Conservation (phyloP, 2,329 filamentous ascomycete species). For the Waltergamsia citrina region DNA sequence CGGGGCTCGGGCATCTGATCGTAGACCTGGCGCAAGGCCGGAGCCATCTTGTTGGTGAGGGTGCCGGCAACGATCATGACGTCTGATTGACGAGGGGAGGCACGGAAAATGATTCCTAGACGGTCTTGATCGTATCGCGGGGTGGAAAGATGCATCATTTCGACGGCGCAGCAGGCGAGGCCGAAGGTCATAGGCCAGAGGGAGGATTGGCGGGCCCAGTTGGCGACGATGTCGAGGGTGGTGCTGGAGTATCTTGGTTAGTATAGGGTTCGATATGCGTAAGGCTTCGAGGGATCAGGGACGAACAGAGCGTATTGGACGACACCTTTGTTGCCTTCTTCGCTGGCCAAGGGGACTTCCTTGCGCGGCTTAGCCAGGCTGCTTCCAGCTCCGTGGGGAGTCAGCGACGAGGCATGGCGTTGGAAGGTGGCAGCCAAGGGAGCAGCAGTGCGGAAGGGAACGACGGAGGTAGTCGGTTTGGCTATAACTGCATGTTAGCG, state of each 20-base stretch:
- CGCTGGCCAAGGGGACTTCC: slow-evolving; percentile 69
- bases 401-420: slow-evolving; percentile 49
- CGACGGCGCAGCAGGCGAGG: slow-evolving; percentile 79
- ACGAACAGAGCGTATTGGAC: slow-evolving; percentile 83
- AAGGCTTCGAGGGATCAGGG: background rate
- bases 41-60: slow-evolving; percentile 93
- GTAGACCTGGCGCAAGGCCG: slow-evolving; percentile 81
- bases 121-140: slow-evolving; percentile 86
- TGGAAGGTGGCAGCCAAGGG: slow-evolving; percentile 54
- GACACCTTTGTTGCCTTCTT: slow-evolving; percentile 70
- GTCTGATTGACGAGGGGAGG: slow-evolving; percentile 78
- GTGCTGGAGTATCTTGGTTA: slow-evolving; percentile 39
- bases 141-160: slow-evolving; percentile 89
- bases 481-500: too few species aligned
- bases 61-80: slow-evolving; percentile 93
- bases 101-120: slow-evolving; percentile 83
- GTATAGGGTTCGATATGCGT: background rate
- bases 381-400: slow-evolving; percentile 42
- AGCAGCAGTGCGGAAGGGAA: slow-evolving; percentile 53
- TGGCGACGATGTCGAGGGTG: slow-evolving; percentile 68
- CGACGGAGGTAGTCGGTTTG: slow-evolving; percentile 54
- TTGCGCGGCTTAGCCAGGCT: slow-evolving; percentile 48
- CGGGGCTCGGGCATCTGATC: slow-evolving; percentile 91
- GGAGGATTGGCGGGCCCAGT: slow-evolving; percentile 78
- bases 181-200: slow-evolving; percentile 87